Percentiles rank a stretch among this genome's conserved stretches.
Conservation (phyloP, 805 yeast species). For the Sungouiella thailandica region DNA sequence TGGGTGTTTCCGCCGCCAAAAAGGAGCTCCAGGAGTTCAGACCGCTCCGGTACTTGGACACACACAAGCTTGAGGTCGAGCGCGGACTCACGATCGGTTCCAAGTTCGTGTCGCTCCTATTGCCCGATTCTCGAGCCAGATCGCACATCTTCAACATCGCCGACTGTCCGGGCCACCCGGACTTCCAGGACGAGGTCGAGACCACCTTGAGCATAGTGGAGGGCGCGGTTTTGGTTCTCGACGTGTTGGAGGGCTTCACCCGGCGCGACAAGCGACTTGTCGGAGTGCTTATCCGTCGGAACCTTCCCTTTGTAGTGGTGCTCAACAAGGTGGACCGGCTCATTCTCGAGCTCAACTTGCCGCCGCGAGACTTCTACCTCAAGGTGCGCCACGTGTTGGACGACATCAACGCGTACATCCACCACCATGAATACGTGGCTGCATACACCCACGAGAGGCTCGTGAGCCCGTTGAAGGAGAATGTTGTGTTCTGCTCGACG, state of each 20-base stretch:
- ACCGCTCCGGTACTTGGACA: constrained; percentile 65
- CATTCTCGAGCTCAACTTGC: constrained; percentile 71
- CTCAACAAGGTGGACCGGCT: constrained; percentile 83
- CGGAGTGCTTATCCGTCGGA: constrained; percentile 44
- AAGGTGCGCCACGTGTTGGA: constrained; percentile 61
- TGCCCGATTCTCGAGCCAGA: constrained; percentile 45
- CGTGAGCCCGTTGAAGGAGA: constrained; percentile 58
- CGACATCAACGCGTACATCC: constrained; percentile 55
- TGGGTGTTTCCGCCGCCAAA: constrained; percentile 18
- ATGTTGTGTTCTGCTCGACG: constrained; percentile 74
- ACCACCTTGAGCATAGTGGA: constrained; percentile 58
- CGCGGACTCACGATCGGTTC: constrained; percentile 67
- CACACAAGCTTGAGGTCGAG: constrained; percentile 60
- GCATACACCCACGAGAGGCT: constrained; percentile 22
- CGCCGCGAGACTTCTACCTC: constrained; percentile 67
- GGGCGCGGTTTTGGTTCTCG: constrained; percentile 67
- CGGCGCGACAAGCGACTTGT: constrained; percentile 48
- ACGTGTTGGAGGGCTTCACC: constrained; percentile 78
- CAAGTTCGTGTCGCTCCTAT: constrained; percentile 55
- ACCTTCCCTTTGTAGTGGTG: constrained; percentile 53
- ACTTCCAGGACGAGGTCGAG: constrained; percentile 72
- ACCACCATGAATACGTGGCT: constrained; percentile 22
- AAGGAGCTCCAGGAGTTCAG: constrained; percentile 33
- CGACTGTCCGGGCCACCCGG: constrained; percentile 91
- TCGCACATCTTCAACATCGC: constrained; percentile 59